These are phyloP conservation scores for Naganishia sp. DNA, from an alignment of 1,284 basidiomycete species.

Conservation along the genomic window DNA sequence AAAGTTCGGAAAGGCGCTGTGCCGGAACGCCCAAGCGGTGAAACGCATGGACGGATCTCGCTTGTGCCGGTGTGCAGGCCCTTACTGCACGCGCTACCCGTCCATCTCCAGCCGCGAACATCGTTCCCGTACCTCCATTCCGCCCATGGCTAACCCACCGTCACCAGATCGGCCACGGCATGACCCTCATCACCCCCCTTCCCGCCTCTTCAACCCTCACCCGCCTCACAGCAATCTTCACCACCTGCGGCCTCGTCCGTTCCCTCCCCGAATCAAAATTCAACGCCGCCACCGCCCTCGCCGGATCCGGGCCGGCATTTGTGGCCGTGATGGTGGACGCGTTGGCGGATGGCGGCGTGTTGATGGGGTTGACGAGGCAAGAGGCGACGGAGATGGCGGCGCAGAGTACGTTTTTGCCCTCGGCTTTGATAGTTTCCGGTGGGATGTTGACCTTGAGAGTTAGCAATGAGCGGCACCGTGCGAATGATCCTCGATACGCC, in stretches of 20 bases:
- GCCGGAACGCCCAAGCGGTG: too few species aligned
- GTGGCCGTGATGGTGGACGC: conserved; percentile 96
- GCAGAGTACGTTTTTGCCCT: conserved; percentile 68
- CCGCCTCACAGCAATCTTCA: conserved; percentile 90
- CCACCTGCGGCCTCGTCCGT: conserved; percentile 87
- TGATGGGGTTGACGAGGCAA: conserved; percentile 96
- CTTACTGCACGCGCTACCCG: too few species aligned
- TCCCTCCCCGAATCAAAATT: conserved; percentile 97
- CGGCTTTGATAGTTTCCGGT: background rate
- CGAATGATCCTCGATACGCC: conserved; percentile 89
- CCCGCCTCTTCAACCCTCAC: conserved; percentile 61
- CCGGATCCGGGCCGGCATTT: conserved; percentile 95
- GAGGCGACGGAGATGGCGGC: conserved; percentile 94
- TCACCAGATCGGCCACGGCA: conserved; percentile 86
- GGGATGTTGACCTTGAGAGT: background rate
- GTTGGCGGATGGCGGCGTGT: conserved; percentile 98
- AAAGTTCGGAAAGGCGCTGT: too few species aligned
- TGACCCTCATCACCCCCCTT: conserved; percentile 84
- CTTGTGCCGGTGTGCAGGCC: too few species aligned
- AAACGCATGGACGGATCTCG: too few species aligned
- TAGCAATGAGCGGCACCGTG: conserved; percentile 94
- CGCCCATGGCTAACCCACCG: too few species aligned
- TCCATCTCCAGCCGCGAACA: too few species aligned
- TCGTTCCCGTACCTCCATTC: too few species aligned
- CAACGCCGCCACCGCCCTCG: conserved; percentile 95